Evolutionary conservation across 1,284 basidiomycete species (phyloP).

Genomic region (Vanrija humicola): DNA sequence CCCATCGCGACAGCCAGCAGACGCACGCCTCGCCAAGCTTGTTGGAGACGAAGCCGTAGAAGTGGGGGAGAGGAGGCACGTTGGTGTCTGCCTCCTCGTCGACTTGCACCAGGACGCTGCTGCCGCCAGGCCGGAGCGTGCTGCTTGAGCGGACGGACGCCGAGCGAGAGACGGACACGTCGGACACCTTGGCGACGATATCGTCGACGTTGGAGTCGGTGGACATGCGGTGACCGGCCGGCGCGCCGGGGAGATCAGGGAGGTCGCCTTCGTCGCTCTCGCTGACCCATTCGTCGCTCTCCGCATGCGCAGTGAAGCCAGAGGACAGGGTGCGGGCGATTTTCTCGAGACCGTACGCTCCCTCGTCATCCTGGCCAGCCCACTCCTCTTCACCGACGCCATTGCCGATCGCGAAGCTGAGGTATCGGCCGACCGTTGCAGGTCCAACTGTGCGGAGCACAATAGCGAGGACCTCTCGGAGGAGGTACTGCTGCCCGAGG

Average conservation of each 20-base stretch:
- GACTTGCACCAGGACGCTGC: not conserved
- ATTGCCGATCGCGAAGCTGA: constrained; percentile 76
- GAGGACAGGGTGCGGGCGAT: constrained; percentile 57
- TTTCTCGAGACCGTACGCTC: constrained; percentile 64
- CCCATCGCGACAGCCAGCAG: constrained; percentile 87
- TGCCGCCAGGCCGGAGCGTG: constrained; percentile 5
- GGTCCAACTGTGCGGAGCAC: constrained; percentile 76
- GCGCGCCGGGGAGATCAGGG: not conserved
- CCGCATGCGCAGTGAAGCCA: constrained; percentile 1
- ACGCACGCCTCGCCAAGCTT: constrained; percentile 86
- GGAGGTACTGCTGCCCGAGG: constrained; percentile 73
- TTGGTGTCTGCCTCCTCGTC: constrained; percentile 7
- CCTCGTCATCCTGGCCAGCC: constrained; percentile 55
- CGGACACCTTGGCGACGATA: not conserved
- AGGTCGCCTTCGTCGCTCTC: constrained; percentile 1
- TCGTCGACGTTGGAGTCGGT: constrained; percentile 15
- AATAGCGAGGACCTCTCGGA: constrained; percentile 66
- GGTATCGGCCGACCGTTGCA: constrained; percentile 69
- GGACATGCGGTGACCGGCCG: not conserved
- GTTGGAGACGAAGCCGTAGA: constrained; percentile 77
- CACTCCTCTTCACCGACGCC: constrained; percentile 57
- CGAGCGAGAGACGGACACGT: constrained; percentile 4
- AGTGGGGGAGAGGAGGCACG: constrained; percentile 50
- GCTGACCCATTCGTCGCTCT: constrained; percentile 8
- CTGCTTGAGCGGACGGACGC: constrained; percentile 8